Base-by-base conservation (phyloP, 108 stramenopile species). In the Epithemia pelagica region DNA sequence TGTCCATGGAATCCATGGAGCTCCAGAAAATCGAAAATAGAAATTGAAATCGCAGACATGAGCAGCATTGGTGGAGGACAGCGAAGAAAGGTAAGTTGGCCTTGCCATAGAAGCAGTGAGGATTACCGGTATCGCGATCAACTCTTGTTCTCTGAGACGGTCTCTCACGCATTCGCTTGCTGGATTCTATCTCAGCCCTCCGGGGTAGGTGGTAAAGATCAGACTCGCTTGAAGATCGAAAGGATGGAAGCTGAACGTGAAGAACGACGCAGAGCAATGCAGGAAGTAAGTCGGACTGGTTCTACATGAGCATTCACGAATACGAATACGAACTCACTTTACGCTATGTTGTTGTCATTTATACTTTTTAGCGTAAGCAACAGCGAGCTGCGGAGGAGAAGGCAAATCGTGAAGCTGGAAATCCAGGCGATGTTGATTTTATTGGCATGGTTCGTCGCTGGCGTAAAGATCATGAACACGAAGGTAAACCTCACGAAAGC, bases 391-490 rank as follows among this genome's bases (percentile, higher is more conserved):
- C 68, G 53, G 94, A 96, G 72, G 92, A 95, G 60, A 37, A 76
- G 27, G 72, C 87, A 8, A 91, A 96, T 66, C 65, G 88, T 58
- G 88, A 82, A 7, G 72, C 69, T 8, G 99, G 99, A n/a, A 96
- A 95, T 71, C 95, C 96, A 2, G 99, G 99, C 27, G 99, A 99
- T 67, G 96, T 97, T 21, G 97, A 99, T 71, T 98, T 98, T 70
- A 92, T 98, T 65, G 86, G 93, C 23, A 77, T 98, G 73, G 96
- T 99, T 20, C 70, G 72, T 20, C 62, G 74, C 61, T 99, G 95
- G 95, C 56, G 96, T 55, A 71, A 72, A 24, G 83, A 83, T 30
- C 86, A 92, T 65, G 60, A 54, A 0, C 59, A 65, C 20, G 28
- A 68, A n/a, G 80, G 63, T 0, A 54, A 60, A 24, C 61, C 63